A percentile compares a stretch with the other conserved stretches of the same genome.
These are phyloP conservation scores for Gloeopeniophorella convolvens DNA, from an alignment of 768 basidiomycete genomes.

Conservation along the genomic window DNA sequence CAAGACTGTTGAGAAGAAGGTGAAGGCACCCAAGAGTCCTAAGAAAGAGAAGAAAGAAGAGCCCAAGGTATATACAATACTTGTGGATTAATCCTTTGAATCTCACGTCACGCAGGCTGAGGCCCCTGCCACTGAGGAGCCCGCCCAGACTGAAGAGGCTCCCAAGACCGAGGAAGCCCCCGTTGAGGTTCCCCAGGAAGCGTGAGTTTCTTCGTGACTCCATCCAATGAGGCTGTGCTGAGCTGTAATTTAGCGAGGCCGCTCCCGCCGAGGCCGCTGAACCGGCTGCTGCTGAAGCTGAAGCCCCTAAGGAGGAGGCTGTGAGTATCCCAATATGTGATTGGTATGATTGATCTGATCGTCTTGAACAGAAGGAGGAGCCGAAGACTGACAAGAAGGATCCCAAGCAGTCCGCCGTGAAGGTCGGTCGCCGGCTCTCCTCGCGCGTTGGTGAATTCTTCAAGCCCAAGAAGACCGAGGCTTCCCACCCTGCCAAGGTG, in stretches of 20 bases:
- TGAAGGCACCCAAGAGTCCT: conserved; percentile 50
- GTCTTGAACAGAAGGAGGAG: conserved; percentile 34
- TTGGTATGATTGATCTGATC: neutral
- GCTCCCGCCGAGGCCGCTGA: conserved; percentile 28
- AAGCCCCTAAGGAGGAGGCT: conserved; percentile 58
- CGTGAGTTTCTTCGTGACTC: conserved; percentile 45
- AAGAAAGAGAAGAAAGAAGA: conserved; percentile 80
- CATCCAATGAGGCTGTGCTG: too few relatives aligned
- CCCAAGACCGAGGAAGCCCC: conserved; percentile 37
- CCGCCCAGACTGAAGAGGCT: conserved; percentile 35
- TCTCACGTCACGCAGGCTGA: conserved; percentile 22
- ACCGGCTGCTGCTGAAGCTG: conserved; percentile 32
- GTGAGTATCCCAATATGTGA: conserved; percentile 28
- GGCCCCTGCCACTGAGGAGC: conserved; percentile 34
- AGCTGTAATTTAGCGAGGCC: conserved; percentile 30
- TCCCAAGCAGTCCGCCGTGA: conserved; percentile 33
- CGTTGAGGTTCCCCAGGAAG: conserved; percentile 51
- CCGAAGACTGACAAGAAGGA: conserved; percentile 46
- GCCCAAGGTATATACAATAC: conserved; percentile 38
- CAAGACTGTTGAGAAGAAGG: conserved; percentile 42
- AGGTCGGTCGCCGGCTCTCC: conserved; percentile 79
- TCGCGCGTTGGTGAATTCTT: conserved; percentile 79
- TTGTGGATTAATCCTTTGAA: neutral
- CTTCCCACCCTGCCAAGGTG: conserved; percentile 68
- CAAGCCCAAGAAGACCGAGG: conserved; percentile 55